Base-by-base conservation (phyloP, 495 filamentous ascomycete genomes). In the Tuber umbilicatum region DNA sequence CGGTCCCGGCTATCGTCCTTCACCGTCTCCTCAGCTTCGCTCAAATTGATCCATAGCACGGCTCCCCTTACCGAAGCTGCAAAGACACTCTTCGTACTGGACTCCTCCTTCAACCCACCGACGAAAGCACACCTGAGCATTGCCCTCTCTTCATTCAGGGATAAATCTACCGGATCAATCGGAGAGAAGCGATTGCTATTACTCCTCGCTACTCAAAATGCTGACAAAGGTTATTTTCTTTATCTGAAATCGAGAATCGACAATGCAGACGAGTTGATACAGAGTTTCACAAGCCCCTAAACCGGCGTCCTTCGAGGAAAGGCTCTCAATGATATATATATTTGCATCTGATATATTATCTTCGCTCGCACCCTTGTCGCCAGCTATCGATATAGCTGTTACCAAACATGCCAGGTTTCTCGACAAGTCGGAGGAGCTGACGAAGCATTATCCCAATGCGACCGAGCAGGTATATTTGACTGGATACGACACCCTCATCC, bases 81-180 rank as follows among this genome's bases (percentile, higher is more conserved):
- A 41, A 72, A 43, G 41, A 77, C 86, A 35, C 87, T 98, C 78
- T 91, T 94, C 83, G 89, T 98, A 76, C 89, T 98, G 79, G 94
- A 98, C 83, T 96, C 94, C 3, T 94, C 92, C 73, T 98, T 97
- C 88, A 98, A 98, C 81, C 94, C 94, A 23, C 94, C 94, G 16
- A 94, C 93, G 3, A 85, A 87, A 50, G 94, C 94, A 17, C 94
- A 97, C 83, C 86, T 91, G 71, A 86, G 85, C 70, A 93, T 98
- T 82, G 92, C 89, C 5, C 85, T 86, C 37, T 90, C 90, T 16
- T 92, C 92, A 21, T 70, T 79, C 69, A 55, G 23, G 0, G 75
- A 78, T 47, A 38, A 6, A 14, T 50, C 71, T 23, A 74, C 75
- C 16, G 71, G 69, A 3, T 45, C 68, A 2, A n/a, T 45, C 12